Conservation (phyloP, 1,284 basidiomycete genomes). For the Anthracocystis walkeri region DNA sequence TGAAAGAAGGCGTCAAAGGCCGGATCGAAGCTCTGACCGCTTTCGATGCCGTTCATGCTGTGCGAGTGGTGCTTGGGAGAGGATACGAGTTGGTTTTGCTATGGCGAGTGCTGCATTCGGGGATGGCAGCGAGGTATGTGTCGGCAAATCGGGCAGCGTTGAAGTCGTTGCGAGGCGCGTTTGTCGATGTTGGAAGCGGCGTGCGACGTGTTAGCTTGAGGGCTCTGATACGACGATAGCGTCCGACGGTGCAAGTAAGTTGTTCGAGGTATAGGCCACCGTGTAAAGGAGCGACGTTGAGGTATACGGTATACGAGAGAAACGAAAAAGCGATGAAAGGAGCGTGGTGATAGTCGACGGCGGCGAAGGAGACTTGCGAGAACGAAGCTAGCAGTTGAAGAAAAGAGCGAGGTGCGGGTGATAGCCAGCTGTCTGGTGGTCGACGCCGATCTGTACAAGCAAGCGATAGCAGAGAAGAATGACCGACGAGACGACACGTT, state of each 20-base stretch:
- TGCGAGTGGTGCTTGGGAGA: background rate
- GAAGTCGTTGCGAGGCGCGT: background rate
- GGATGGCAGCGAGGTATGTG: background rate
- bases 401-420: background rate
- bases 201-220: no score
- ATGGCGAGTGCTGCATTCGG: background rate
- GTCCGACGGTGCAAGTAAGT: background rate
- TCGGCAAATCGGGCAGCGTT: background rate
- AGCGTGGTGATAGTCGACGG: background rate
- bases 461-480: no score
- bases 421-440: no score
- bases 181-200: no score
- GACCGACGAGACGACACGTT: no score
- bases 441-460: no score
- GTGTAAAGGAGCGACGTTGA: background rate
- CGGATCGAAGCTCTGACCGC: slow-evolving; percentile 45
- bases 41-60: slow-evolving; percentile 51
- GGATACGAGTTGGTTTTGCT: background rate
- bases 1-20: slow-evolving; percentile 51
- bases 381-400: background rate
- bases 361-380: background rate
- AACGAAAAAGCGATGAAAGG: background rate
- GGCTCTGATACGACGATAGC: background rate
- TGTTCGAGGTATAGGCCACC: background rate
- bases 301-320: no score